phyloP scores from a whole-genome alignment of 768 basidiomycete species.

The Dendrothele bispora region DNA sequence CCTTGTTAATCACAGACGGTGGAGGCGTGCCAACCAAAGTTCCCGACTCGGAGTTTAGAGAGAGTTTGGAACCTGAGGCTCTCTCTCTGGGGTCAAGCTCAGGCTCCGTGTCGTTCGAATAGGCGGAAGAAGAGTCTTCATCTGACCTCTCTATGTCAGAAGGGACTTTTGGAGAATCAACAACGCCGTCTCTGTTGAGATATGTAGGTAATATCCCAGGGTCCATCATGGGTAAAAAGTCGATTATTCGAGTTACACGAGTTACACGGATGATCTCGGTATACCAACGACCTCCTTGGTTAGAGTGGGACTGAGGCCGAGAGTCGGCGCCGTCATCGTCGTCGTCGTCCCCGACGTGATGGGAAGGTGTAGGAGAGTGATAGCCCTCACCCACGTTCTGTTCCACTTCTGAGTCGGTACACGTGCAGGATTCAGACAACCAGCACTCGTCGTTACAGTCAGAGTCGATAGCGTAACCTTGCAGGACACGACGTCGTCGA shows the following conservation, averaged over 20 bases:
- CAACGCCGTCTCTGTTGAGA: neutral
- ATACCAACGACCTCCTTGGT: too few species aligned
- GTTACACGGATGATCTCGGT: too few species aligned
- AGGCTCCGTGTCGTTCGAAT: too few species aligned
- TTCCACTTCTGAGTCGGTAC: constrained; percentile 22
- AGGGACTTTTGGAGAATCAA: neutral
- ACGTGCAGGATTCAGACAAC: neutral
- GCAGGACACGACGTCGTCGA: constrained; percentile 25
- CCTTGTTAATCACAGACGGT: constrained; percentile 1
- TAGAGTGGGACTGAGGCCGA: neutral
- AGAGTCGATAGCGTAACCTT: constrained; percentile 42
- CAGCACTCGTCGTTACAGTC: constrained; percentile 24
- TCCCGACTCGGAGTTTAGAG: too few species aligned
- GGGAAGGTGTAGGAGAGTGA: too few species aligned
- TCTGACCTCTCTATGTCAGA: constrained; percentile 3
- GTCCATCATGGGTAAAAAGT: neutral
- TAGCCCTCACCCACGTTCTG: constrained; percentile 23
- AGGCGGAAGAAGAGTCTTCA: constrained; percentile 14
- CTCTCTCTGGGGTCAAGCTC: too few species aligned
- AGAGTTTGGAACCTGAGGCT: too few species aligned
- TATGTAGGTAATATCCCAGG: too few species aligned
- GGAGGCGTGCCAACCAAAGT: neutral
- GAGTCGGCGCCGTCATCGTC: neutral
- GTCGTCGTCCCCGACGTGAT: neutral
- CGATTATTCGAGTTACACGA: too few species aligned